Percentiles rank a stretch among this genome's conserved stretches.
phyloP scores from a whole-genome alignment of 192 early-diverging fungal species.

The Geosiphon pyriformis region DNA sequence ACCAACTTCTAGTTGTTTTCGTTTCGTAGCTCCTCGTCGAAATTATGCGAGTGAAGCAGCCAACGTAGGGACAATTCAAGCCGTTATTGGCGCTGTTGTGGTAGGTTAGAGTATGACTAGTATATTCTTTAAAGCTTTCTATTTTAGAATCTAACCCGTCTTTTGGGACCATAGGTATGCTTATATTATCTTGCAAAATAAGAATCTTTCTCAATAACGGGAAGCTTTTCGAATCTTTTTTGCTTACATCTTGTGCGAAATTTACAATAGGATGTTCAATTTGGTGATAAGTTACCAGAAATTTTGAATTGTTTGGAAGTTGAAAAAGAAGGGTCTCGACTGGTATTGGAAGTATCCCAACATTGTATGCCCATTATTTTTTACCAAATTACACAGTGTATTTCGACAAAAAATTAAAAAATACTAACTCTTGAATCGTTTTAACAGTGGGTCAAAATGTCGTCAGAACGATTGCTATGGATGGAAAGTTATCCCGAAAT shows the following conservation, averaged over 20 bases:
- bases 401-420: too few species aligned
- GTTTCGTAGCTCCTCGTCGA: too few species aligned
- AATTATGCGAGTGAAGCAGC: background rate
- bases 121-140: background rate
- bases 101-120: background rate
- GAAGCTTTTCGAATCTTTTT: too few species aligned
- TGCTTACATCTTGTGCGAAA: background rate
- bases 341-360: slow-evolving; percentile 93
- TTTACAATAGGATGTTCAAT: slow-evolving; percentile 71
- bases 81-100: slow-evolving; percentile 97
- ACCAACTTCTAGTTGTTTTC: too few species aligned
- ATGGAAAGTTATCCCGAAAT: slow-evolving; percentile 66
- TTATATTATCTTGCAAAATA: background rate
- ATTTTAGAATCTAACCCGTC: background rate
- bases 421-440: too few species aligned
- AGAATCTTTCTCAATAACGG: too few species aligned
- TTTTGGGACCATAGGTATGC: background rate
- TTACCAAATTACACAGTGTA: too few species aligned
- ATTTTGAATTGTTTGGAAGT: slow-evolving; percentile 97
- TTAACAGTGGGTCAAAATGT: slow-evolving; percentile 83
- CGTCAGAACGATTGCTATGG: slow-evolving; percentile 98
- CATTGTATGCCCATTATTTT: too few species aligned
- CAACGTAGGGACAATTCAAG: slow-evolving; percentile 71
- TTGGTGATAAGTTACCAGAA: slow-evolving; percentile 84
- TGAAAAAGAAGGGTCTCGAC: slow-evolving; percentile 64